Evolutionary conservation across 1,284 basidiomycete species (phyloP), one percentile per base, ranked within the genome.

Genomic region (Malassezia psittaci): DNA sequence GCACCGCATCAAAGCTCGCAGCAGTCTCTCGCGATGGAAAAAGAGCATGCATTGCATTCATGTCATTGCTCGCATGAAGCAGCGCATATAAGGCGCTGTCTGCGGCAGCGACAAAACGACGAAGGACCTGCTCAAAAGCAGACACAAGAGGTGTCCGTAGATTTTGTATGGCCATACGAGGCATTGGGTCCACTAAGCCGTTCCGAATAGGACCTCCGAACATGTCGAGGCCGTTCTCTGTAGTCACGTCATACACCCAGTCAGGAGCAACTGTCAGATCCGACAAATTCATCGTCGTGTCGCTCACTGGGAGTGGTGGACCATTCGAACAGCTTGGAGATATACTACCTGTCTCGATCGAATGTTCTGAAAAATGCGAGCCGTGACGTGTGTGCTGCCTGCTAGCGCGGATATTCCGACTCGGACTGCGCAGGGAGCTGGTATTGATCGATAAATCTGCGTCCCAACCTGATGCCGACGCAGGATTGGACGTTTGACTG

Each of bases 1-100:
- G 79, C 5, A 85, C 81, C 32, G 85, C 83, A 69, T 94, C 90
- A 62, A 93, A 87, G 54, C 83, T 81, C 1, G 80, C 73, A 67
- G 93, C 35, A 21, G 46, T 42, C 24, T 21, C 88, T 1, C 85
- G 79, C 1, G 83, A 80, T 0, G 82, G 79, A 33, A 85, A 88
- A 66, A 93, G 81, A 19, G 60, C 48, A 32, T 47, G 51, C 38
- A 62, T 48, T 24, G 57, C 48, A 35, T 70, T 61, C 12, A 46
- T 33, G 42, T 68, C 69, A 16, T 57, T 54, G 3, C 50, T 37
- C 11, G 58, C 52, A 8, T 61, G 61, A 19, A 69, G 53, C n/a
- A 65, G 61, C 7, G 61, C 53, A n/a, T 58, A 51, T 36, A 67
- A 49, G 37, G 66, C 67, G 16, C 60, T 57, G 9, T 52, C 51